These are phyloP conservation scores for Citrullus colocynthis DNA, from an alignment of 306 rosid species.

Conservation along the genomic window DNA sequence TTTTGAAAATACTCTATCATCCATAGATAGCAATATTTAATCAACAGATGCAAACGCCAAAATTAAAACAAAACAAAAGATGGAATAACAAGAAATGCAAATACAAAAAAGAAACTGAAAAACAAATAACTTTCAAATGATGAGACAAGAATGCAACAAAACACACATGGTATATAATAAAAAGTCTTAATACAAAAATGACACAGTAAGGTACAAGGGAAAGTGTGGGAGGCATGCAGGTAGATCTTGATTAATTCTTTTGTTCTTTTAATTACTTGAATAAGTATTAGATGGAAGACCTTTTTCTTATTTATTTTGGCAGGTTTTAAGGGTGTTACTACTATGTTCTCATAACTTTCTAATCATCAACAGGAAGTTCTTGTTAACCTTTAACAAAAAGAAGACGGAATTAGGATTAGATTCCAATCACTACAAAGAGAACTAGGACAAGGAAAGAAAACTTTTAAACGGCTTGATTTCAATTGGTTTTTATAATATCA, in stretches of 20 bases:
- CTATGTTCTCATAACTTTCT: neutral
- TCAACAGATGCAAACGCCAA: neutral
- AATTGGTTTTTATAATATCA: neutral
- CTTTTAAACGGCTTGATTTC: neutral
- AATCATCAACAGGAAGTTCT: neutral
- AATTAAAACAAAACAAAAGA: neutral
- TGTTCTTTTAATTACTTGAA: neutral
- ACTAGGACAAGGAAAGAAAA: neutral
- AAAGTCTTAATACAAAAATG: neutral
- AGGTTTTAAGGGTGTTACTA: neutral
- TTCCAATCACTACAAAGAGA: neutral
- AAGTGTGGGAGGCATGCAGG: neutral
- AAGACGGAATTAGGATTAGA: neutral
- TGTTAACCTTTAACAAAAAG: neutral
- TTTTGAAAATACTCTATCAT: constrained; percentile 92
- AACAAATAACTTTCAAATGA: neutral
- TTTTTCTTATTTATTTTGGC: neutral
- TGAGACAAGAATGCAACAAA: neutral
- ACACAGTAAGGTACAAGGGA: neutral
- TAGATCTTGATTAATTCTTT: neutral
- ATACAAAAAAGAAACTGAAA: neutral
- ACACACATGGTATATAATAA: neutral
- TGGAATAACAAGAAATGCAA: neutral
- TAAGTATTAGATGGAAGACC: neutral
- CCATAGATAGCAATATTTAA: constrained; percentile 14